Evolutionary conservation across 495 filamentous ascomycete species (phyloP).

Genomic region (Aspergillus nanangensis): DNA sequence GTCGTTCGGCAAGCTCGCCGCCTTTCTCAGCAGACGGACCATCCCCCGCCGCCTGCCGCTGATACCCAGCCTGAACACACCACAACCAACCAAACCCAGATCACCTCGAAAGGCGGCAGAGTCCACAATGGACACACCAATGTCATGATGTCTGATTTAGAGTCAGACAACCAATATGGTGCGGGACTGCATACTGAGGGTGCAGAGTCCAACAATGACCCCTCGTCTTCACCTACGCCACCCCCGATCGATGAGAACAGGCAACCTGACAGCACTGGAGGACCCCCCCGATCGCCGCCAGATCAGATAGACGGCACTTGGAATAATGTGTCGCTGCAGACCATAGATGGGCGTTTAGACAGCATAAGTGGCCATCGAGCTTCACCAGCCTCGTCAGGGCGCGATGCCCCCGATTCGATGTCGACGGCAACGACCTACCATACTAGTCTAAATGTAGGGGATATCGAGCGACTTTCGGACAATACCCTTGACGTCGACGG

Average conservation of each 20-base stretch:
- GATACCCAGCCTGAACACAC: constrained; percentile 11
- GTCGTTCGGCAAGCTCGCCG: constrained; percentile 72
- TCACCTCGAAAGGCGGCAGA: constrained; percentile 1
- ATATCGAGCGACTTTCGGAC: neutral
- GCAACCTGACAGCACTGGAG: constrained; percentile 18
- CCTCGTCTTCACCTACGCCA: constrained; percentile 18
- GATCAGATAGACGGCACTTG: neutral
- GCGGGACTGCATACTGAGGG: constrained; percentile 9
- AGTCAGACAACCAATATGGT: constrained; percentile 10
- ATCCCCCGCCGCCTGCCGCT: constrained; percentile 10
- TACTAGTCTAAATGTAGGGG: too few species aligned
- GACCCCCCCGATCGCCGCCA: too few species aligned
- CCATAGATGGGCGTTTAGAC: neutral
- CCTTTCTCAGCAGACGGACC: constrained; percentile 45
- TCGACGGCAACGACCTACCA: too few species aligned
- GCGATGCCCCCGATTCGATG: too few species aligned
- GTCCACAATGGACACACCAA: constrained; percentile 3
- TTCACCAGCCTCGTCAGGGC: too few species aligned
- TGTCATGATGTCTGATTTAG: constrained; percentile 5
- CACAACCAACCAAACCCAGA: constrained; percentile 14
- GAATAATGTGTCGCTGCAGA: neutral
- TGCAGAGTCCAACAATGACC: constrained; percentile 21
- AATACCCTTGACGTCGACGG: constrained; percentile 15
- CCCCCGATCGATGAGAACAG: constrained; percentile 27
- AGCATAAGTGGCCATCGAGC: neutral